A percentile compares a stretch with the other conserved stretches of the same genome.
Conservation (phyloP, 2,329 filamentous ascomycete genomes). For the Botrytis cinerea region DNA sequence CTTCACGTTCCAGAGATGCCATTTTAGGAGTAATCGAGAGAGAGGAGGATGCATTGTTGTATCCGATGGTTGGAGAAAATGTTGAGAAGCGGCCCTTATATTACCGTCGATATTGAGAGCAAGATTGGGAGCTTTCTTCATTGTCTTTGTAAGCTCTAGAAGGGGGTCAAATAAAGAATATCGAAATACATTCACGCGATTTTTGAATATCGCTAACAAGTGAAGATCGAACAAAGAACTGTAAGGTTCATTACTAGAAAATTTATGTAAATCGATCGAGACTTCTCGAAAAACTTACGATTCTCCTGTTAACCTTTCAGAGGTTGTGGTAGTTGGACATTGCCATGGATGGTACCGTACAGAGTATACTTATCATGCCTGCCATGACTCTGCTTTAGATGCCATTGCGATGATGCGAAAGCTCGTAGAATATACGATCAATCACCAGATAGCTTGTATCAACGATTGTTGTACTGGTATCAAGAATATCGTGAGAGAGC, state of each 20-base stretch:
- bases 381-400: background rate
- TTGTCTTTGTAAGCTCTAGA: constrained; percentile 10
- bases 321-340: background rate
- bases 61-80: background rate
- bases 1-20: constrained; percentile 12
- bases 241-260: background rate
- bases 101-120: background rate
- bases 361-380: background rate
- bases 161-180: constrained; percentile 12
- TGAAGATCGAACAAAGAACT: constrained; percentile 6
- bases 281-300: constrained; percentile 9
- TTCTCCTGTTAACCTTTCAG: background rate
- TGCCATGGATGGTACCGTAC: background rate
- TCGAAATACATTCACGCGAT: background rate
- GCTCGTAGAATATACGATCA: background rate
- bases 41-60: background rate
- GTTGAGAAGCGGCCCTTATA: background rate
- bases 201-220: background rate
- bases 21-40: background rate
- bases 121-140: background rate
- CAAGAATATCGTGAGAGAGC: background rate
- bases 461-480: background rate
- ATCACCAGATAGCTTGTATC: background rate
- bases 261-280: background rate
- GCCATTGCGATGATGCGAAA: background rate